Evolutionary conservation across 2,329 filamentous ascomycete species (phyloP).

Genomic region (Peltaster fructicola): DNA sequence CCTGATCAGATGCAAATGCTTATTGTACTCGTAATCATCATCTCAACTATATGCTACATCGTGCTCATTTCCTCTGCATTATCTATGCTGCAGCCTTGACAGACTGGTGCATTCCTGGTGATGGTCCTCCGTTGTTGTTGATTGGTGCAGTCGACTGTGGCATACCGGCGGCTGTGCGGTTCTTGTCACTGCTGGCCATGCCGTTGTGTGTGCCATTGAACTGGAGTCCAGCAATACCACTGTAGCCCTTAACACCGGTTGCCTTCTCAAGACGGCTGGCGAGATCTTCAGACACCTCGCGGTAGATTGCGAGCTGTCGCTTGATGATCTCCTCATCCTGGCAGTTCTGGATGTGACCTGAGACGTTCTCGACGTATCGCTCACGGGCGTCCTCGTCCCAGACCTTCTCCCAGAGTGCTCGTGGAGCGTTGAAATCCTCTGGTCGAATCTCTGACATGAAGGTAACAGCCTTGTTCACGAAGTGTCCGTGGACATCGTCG

Average conservation of each 20-base stretch:
- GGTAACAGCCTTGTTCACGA: slow-evolving; percentile 30
- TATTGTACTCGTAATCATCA: no score
- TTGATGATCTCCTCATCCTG: slow-evolving; percentile 42
- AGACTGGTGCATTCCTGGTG: no score
- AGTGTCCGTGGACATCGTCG: slow-evolving; percentile 33
- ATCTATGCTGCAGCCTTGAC: no score
- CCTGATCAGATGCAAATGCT: no score
- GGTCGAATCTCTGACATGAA: slow-evolving; percentile 35
- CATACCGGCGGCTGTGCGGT: slow-evolving; percentile 35
- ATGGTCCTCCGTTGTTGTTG: no score
- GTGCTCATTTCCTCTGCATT: no score
- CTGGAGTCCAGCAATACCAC: slow-evolving; percentile 34
- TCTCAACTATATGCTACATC: no score
- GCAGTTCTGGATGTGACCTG: slow-evolving; percentile 43
- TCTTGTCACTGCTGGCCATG: slow-evolving; percentile 32
- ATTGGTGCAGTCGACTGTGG: no score
- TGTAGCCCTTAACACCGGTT: slow-evolving; percentile 42
- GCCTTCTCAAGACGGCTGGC: slow-evolving; percentile 43
- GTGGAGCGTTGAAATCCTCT: slow-evolving; percentile 38
- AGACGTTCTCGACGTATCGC: slow-evolving; percentile 42
- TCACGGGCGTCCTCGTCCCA: slow-evolving; percentile 40
- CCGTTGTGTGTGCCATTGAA: slow-evolving; percentile 48
- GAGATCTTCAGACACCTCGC: slow-evolving; percentile 42
- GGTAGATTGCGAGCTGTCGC: slow-evolving; percentile 47
- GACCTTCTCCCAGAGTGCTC: slow-evolving; percentile 42